Conservation (phyloP, 805 yeast species). For the Metschnikowia matae region DNA sequence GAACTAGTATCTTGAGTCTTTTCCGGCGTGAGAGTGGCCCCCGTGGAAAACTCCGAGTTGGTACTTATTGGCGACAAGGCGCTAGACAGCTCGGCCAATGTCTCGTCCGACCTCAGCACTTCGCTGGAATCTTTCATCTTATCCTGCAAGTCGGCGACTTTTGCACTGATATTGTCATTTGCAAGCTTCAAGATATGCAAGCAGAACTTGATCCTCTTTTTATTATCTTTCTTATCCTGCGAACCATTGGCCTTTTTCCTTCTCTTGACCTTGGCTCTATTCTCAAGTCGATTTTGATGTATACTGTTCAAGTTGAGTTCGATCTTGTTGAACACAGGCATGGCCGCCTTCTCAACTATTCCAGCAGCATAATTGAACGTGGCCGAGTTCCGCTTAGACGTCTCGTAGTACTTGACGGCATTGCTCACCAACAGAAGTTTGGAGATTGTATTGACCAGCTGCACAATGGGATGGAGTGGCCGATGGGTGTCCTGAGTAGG, state of each 20-base stretch:
- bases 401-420: conserved; percentile 47
- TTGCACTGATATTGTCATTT: conserved; percentile 65
- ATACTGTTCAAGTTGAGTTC: conserved; percentile 43
- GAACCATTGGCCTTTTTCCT: conserved; percentile 8
- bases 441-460: conserved; percentile 34
- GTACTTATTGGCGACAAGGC: conserved; percentile 3
- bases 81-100: not conserved
- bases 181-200: conserved; percentile 78
- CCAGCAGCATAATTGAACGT: conserved; percentile 60
- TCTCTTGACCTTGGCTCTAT: conserved; percentile 14
- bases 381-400: conserved; percentile 42
- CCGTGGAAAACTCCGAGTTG: conserved; percentile 3
- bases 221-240: conserved; percentile 50
- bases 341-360: conserved; percentile 52
- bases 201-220: conserved; percentile 72
- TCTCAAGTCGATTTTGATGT: conserved; percentile 28
- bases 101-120: not conserved
- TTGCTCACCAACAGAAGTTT: conserved; percentile 43
- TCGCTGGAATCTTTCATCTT: conserved; percentile 43
- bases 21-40: conserved; percentile 13
- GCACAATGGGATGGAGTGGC: conserved; percentile 37
- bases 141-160: conserved; percentile 59
- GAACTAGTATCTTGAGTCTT: conserved; percentile 51
- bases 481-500: conserved; percentile 13
- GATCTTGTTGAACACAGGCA: conserved; percentile 48